A percentile compares a stretch with the other conserved stretches of the same genome.
Evolutionary conservation across 306 rosid species (phyloP).

Genomic region (Castanea sativa): DNA sequence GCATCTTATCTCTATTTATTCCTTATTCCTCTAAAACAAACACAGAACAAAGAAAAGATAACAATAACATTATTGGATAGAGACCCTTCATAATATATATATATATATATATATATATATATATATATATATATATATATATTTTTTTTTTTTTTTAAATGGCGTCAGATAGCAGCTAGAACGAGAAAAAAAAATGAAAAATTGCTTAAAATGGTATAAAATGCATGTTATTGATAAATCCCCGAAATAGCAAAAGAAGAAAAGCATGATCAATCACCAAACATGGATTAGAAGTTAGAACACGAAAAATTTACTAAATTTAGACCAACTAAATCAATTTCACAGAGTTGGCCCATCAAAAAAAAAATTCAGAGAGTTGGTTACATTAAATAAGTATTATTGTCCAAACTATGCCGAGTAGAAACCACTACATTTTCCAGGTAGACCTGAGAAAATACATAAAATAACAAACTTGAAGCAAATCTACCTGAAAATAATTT

Average conservation of each 20-base stretch:
- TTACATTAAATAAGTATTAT: not conserved
- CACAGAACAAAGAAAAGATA: not conserved
- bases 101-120: no score
- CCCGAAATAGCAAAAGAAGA: not conserved
- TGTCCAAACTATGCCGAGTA: constrained; percentile 1
- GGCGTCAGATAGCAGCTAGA: not conserved
- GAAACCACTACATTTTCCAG: not conserved
- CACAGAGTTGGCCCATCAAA: not conserved
- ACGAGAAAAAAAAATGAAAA: not conserved
- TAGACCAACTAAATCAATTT: not conserved
- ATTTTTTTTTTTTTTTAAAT: not conserved
- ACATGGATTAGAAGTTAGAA: not conserved
- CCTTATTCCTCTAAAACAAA: not conserved
- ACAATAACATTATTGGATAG: not conserved
- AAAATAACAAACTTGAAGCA: not conserved
- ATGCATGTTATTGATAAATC: not conserved
- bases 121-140: no score
- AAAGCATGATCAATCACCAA: not conserved
- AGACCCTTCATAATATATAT: not conserved
- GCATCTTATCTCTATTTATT: not conserved
- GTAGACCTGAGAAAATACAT: not conserved
- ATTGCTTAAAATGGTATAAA: constrained; percentile 2
- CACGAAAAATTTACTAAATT: not conserved
- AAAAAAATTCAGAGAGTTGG: not conserved
- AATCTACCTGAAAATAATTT: constrained; percentile 16